phyloP scores from a whole-genome alignment of 2,329 filamentous ascomycete genomes.

The Cercospora sojina region DNA sequence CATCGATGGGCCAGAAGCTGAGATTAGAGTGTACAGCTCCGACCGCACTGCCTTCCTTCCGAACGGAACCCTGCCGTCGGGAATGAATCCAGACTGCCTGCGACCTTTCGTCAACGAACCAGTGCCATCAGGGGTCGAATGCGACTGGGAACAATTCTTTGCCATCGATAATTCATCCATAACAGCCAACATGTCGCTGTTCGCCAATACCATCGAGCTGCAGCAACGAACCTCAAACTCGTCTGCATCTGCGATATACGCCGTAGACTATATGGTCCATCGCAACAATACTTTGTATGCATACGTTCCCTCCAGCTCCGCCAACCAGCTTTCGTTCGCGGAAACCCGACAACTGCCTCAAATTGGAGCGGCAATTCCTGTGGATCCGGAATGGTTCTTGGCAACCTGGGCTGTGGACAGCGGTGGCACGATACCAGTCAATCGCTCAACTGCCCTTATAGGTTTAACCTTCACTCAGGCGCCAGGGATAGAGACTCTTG shows the following conservation, averaged over 20 bases:
- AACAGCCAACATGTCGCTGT: background rate
- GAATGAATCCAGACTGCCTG: conserved; percentile 21
- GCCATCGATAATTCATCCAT: background rate
- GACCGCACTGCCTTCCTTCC: conserved; percentile 29
- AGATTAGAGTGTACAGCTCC: conserved; percentile 22
- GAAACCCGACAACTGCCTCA: conserved; percentile 14
- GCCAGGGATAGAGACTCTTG: background rate
- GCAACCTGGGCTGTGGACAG: conserved; percentile 31
- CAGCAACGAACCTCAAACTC: background rate
- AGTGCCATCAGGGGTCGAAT: background rate
- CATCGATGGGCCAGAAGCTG: background rate
- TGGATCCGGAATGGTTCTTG: conserved; percentile 16
- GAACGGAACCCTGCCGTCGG: conserved; percentile 15
- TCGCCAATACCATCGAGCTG: background rate
- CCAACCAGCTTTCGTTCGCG: conserved; percentile 27
- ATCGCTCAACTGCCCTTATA: conserved; percentile 6
- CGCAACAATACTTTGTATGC: conserved; percentile 25
- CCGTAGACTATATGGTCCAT: background rate
- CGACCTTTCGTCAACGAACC: background rate
- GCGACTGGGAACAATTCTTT: background rate
- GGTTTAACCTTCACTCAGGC: background rate
- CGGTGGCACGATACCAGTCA: conserved; percentile 9
- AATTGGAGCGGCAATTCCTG: background rate
- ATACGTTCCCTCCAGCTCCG: conserved; percentile 25
- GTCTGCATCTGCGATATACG: background rate